phyloP scores from a whole-genome alignment of 1,284 basidiomycete species.

The Boletus semigastroideus region DNA sequence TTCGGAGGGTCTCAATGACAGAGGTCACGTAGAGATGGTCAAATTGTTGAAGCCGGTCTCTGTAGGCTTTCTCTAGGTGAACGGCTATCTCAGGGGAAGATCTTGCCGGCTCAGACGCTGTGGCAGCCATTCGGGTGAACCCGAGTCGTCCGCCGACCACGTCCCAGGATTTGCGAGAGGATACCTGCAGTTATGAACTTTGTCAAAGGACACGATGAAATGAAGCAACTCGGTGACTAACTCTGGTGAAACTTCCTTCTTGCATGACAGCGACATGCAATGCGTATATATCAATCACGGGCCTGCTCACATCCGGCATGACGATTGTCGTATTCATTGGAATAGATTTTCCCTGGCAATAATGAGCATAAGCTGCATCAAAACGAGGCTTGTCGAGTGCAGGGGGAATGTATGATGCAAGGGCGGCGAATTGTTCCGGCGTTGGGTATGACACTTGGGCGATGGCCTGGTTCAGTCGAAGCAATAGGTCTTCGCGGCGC shows the following conservation, averaged over 20 bases:
- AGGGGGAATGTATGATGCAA: constrained; percentile 32
- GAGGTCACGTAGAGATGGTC: constrained; percentile 37
- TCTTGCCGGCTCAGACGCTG: constrained; percentile 22
- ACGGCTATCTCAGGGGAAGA: constrained; percentile 27
- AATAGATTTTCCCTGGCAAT: constrained; percentile 31
- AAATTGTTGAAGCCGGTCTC: constrained; percentile 34
- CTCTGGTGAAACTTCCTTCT: constrained; percentile 32
- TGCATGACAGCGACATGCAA: constrained; percentile 36
- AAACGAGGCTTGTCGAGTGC: constrained; percentile 32
- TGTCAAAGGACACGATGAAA: constrained; percentile 3
- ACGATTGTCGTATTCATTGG: constrained; percentile 28
- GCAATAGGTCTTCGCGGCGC: constrained; percentile 31
- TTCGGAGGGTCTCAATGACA: constrained; percentile 33
- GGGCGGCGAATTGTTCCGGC: constrained; percentile 29
- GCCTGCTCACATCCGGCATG: constrained; percentile 31
- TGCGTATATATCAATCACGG: constrained; percentile 32
- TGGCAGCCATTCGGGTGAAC: constrained; percentile 25
- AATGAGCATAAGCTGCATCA: constrained; percentile 32
- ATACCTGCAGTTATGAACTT: constrained; percentile 22
- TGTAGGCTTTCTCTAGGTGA: constrained; percentile 30
- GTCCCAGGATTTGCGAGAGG: constrained; percentile 29
- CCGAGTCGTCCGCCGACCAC: constrained; percentile 32
- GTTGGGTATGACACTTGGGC: constrained; percentile 20
- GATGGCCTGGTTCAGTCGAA: constrained; percentile 32
- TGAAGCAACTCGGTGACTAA: constrained; percentile 17